Base-by-base conservation (phyloP, 202 grass and related monocot species). In the Elaeis oleifera region DNA sequence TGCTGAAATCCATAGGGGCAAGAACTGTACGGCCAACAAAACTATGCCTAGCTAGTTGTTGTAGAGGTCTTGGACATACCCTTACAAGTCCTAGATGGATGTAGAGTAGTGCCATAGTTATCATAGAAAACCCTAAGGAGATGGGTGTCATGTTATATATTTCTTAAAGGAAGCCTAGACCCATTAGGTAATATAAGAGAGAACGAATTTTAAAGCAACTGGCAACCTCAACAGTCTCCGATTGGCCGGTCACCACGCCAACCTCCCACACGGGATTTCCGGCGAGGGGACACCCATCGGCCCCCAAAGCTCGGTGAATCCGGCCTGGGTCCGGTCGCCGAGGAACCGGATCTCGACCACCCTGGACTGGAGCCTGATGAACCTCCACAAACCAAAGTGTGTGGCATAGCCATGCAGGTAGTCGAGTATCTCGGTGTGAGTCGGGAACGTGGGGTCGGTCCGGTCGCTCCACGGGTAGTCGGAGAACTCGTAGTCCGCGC, bases 401-500 rank as follows among this genome's bases (percentile, higher is more conserved):
- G 83, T 86, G 67, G 92, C 87, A 66, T 91, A 97, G 51, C 71
- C 78, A 59, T 89, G 67, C 2, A 97, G 81, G 87, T 97, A 91
- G 7, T 91, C 84, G 3, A 91, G 2, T 76, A 97, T 91, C 78
- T 97, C 92, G 21, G 17, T 6, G 81, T 85, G 71, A 8, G 91
- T 89, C 1, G 91, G 91, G 81, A 91, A 97, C 3, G 76, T 60
- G 0, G 92, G 92, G 81, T 97, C 92, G 9, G 74, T 83, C 70
- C 92, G 87, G 82, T 97, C 77, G 51, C 25, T 62, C 92, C 88
- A 97, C 28, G 77, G 57, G 79, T 83, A 75, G 74, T 92, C 92
- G 51, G 92, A 89, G 84, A 97, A 97, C 77, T 97, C 92, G 74
- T 92, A 97, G 87, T 97, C 88, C 1, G 77, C 84, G 1, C 92